Percentiles rank a stretch among this genome's conserved stretches.
Evolutionary conservation across 352 stramenopile genomes (phyloP).

Genomic region (Sclerospora graminicola): DNA sequence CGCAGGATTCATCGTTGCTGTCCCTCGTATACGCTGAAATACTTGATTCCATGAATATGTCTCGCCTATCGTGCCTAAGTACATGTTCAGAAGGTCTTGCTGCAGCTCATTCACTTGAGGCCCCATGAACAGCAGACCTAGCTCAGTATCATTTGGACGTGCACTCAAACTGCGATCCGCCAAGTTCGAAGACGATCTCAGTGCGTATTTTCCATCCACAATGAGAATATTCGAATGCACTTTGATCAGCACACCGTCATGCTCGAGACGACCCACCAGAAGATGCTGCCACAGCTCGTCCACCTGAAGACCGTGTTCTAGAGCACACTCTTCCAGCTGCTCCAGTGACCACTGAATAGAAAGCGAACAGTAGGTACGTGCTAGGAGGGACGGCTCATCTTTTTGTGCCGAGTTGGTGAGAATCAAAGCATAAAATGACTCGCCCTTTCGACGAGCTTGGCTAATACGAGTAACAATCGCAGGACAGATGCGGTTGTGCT

Average conservation of each 20-base stretch:
- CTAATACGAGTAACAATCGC: constrained; percentile 46
- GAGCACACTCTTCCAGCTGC: constrained; percentile 43
- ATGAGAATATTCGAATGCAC: constrained; percentile 79
- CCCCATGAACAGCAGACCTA: constrained; percentile 48
- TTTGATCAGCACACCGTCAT: constrained; percentile 45
- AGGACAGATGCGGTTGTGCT: constrained; percentile 67
- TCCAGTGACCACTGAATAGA: constrained; percentile 74
- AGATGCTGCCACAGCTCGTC: constrained; percentile 35
- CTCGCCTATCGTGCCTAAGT: constrained; percentile 27
- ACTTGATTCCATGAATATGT: constrained; percentile 22
- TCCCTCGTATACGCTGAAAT: constrained; percentile 5
- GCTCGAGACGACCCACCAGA: constrained; percentile 36
- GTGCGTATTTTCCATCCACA: constrained; percentile 50
- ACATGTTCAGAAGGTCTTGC: constrained; percentile 62
- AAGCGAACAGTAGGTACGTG: constrained; percentile 65
- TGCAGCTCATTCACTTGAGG: constrained; percentile 34
- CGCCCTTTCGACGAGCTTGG: constrained; percentile 20
- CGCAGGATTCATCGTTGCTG: constrained; percentile 2
- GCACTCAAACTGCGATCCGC: constrained; percentile 65
- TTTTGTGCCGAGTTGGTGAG: constrained; percentile 70
- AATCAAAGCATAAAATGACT: constrained; percentile 48
- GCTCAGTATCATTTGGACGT: constrained; percentile 57
- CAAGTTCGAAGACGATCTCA: constrained; percentile 67
- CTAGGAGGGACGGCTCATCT: constrained; percentile 64
- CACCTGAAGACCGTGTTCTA: constrained; percentile 29